Percentiles rank a stretch among this genome's conserved stretches.
Conservation (phyloP, 805 yeast species). For the Kluyveromyces starmeri region DNA sequence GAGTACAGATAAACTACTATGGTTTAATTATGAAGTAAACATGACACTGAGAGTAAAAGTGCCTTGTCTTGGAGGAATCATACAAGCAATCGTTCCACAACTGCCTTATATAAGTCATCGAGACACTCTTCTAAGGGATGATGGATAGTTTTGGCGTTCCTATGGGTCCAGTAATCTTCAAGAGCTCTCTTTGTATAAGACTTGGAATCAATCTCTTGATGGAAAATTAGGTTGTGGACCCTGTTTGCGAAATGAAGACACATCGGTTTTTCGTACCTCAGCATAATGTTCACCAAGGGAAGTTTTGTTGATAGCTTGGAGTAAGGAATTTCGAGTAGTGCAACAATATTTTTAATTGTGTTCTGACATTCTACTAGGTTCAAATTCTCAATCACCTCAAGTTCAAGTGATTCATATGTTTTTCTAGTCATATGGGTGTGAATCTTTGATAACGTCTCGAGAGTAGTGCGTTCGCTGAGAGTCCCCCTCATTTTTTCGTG, state of each 20-base stretch:
- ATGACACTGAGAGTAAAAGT: too few species aligned
- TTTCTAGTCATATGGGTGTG: slow-evolving; percentile 21
- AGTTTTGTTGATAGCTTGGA: slow-evolving; percentile 20
- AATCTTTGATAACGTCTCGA: slow-evolving; percentile 14
- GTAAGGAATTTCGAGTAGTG: slow-evolving; percentile 28
- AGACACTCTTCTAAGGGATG: slow-evolving; percentile 24
- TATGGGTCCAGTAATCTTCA: slow-evolving; percentile 13
- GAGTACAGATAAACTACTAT: too few species aligned
- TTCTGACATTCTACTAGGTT: slow-evolving; percentile 28
- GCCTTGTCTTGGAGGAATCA: too few species aligned
- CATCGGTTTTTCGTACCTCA: slow-evolving; percentile 23
- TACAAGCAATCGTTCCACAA: slow-evolving; percentile 12
- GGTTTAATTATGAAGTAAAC: too few species aligned
- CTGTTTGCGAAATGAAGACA: slow-evolving; percentile 27
- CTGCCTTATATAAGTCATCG: slow-evolving; percentile 23
- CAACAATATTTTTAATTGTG: slow-evolving; percentile 28
- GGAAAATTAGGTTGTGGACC: slow-evolving; percentile 25
- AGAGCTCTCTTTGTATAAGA: slow-evolving; percentile 17
- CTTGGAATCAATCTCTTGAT: slow-evolving; percentile 21
- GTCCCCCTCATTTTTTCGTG: slow-evolving; percentile 18
- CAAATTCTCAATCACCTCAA: slow-evolving; percentile 24
- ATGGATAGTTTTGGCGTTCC: slow-evolving; percentile 13
- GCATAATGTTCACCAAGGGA: slow-evolving; percentile 19
- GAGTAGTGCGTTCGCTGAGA: slow-evolving; percentile 14
- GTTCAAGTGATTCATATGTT: slow-evolving; percentile 16